Percentiles rank a stretch among this genome's conserved stretches.
phyloP scores from a whole-genome alignment of 2,329 filamentous ascomycete species.

The Xylariaceae sp. region DNA sequence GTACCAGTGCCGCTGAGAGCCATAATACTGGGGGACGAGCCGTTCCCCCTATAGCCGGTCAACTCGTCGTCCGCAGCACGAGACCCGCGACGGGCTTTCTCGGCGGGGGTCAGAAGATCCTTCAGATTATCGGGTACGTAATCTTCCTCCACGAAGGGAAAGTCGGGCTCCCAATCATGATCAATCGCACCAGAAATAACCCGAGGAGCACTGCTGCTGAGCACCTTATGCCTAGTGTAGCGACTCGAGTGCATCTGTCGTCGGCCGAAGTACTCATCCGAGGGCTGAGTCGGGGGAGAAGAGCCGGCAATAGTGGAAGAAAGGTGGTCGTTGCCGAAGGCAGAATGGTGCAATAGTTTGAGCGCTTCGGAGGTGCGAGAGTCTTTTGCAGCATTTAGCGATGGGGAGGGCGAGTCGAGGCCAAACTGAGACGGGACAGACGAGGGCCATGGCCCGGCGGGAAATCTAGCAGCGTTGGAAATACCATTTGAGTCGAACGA shows the following conservation, averaged over 20 bases:
- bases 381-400: slow-evolving; percentile 60
- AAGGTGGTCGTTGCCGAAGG: slow-evolving; percentile 66
- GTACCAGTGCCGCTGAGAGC: slow-evolving; percentile 38
- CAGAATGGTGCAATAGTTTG: slow-evolving; percentile 62
- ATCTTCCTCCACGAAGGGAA: slow-evolving; percentile 78
- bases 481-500: slow-evolving; percentile 97
- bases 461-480: slow-evolving; percentile 81
- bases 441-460: slow-evolving; percentile 75
- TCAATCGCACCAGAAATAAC: slow-evolving; percentile 60
- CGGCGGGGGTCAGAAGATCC: slow-evolving; percentile 62
- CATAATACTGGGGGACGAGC: slow-evolving; percentile 33
- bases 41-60: slow-evolving; percentile 35
- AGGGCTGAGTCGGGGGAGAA: slow-evolving; percentile 32
- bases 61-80: slow-evolving; percentile 52
- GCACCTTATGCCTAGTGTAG: slow-evolving; percentile 61
- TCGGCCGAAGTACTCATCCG: slow-evolving; percentile 63
- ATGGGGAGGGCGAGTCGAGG: slow-evolving; percentile 77
- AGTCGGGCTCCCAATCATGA: slow-evolving; percentile 61
- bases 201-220: slow-evolving; percentile 66
- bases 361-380: slow-evolving; percentile 59
- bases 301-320: slow-evolving; percentile 41
- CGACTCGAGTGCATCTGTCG: slow-evolving; percentile 66
- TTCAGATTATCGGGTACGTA: slow-evolving; percentile 72
- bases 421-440: slow-evolving; percentile 91
- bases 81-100: slow-evolving; percentile 62